These are phyloP conservation scores for Ceraceosorus bombacis DNA, from an alignment of 1,284 basidiomycete genomes.

Conservation along the genomic window DNA sequence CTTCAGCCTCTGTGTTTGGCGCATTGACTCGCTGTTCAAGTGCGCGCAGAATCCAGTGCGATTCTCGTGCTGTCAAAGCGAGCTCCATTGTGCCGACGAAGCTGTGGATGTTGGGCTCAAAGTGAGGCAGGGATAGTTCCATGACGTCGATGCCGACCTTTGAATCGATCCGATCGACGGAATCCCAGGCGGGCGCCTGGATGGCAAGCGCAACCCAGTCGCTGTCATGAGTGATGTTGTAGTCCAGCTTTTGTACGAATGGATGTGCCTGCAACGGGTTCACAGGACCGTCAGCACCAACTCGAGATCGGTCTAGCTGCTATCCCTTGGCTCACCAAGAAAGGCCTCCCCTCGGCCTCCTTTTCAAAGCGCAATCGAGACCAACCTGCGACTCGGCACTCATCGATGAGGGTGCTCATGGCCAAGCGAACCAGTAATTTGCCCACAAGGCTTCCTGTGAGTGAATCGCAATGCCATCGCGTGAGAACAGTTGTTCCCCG, in stretches of 20 bases:
- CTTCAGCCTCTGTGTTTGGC: neutral
- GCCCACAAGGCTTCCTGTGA: neutral
- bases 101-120: constrained; percentile 17
- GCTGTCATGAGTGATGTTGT: constrained; percentile 41
- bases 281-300: neutral
- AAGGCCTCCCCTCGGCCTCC: constrained; percentile 7
- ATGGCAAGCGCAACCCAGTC: constrained; percentile 44
- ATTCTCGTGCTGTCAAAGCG: constrained; percentile 28
- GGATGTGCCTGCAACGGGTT: neutral
- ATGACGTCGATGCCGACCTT: constrained; percentile 42
- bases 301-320: neutral
- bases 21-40: neutral
- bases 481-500: neutral
- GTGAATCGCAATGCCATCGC: neutral
- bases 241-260: constrained; percentile 20
- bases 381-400: neutral
- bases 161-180: neutral
- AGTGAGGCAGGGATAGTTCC: constrained; percentile 33
- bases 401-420: neutral
- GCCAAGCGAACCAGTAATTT: constrained; percentile 3
- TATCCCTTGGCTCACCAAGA: constrained; percentile 1
- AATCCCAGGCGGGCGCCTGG: neutral
- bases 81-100: constrained; percentile 42
- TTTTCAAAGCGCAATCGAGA: constrained; percentile 1
- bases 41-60: constrained; percentile 21